Percentiles rank a stretch among this genome's conserved stretches.
Evolutionary conservation across 176 grass and related monocot species (phyloP).

Genomic region (Oryza nivara): DNA sequence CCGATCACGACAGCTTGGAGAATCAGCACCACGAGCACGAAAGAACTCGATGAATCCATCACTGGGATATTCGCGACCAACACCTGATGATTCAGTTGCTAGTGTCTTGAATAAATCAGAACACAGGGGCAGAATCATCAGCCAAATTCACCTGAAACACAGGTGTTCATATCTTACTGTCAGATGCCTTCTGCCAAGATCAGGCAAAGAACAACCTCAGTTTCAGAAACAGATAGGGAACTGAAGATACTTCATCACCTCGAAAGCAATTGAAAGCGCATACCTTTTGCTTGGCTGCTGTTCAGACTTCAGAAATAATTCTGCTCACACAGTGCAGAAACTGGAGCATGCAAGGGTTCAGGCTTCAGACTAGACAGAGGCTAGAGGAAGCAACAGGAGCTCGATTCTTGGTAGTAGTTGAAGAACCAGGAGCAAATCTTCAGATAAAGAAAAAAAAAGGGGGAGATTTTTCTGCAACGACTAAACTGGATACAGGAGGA

Average conservation of each 20-base stretch:
- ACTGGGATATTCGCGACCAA: conserved; percentile 14
- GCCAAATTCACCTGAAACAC: neutral
- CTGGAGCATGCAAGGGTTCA: neutral
- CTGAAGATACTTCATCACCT: neutral
- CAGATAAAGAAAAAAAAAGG: neutral
- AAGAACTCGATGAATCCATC: conserved; percentile 43
- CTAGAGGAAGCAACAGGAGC: neutral
- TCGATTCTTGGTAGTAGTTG: conserved; percentile 31
- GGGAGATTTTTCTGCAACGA: neutral
- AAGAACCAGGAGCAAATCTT: neutral
- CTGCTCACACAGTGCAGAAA: neutral
- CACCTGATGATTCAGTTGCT: neutral
- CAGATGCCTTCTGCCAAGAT: neutral
- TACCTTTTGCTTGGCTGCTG: neutral
- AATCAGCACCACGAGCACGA: conserved; percentile 42
- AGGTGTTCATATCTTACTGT: neutral
- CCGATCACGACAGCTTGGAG: conserved; percentile 31
- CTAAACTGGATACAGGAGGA: neutral
- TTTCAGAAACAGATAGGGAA: neutral
- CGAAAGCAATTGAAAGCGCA: neutral
- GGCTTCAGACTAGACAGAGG: conserved; percentile 9
- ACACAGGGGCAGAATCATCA: neutral
- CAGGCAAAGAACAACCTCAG: neutral
- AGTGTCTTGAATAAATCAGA: neutral
- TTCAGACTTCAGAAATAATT: neutral